Conservation (phyloP, 805 yeast genomes). For the Suhomyces faveliae region DNA sequence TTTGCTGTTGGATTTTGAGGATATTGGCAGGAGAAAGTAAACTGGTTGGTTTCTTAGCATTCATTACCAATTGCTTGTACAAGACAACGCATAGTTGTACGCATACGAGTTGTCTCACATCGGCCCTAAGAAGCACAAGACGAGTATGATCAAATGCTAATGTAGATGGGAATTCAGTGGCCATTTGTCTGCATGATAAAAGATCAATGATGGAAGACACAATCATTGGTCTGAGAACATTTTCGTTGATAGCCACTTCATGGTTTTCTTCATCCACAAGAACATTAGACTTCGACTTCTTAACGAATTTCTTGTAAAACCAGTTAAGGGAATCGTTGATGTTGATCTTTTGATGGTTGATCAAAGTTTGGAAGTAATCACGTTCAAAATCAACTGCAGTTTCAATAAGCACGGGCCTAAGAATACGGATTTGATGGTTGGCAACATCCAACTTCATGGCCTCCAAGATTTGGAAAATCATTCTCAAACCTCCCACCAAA, state of each 20-base stretch:
- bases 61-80: constrained; percentile 61
- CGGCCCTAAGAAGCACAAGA: constrained; percentile 74
- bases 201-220: constrained; percentile 58
- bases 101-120: constrained; percentile 81
- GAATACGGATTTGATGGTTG: constrained; percentile 84
- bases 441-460: constrained; percentile 96
- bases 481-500: constrained; percentile 73
- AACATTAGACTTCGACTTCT: constrained; percentile 11
- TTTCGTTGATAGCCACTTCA: constrained; percentile 14
- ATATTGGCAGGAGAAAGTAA: constrained; percentile 37
- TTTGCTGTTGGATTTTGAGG: constrained; percentile 60
- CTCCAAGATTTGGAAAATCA: constrained; percentile 79
- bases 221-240: constrained; percentile 36
- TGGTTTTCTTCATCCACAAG: constrained; percentile 12
- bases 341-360: constrained; percentile 56
- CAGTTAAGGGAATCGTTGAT: constrained; percentile 62
- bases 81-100: constrained; percentile 69
- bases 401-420: constrained; percentile 80
- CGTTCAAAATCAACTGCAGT: constrained; percentile 88
- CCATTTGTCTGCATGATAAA: constrained; percentile 77
- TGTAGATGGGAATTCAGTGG: constrained; percentile 77
- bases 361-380: constrained; percentile 66
- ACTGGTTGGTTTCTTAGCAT: constrained; percentile 15
- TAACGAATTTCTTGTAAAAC: constrained; percentile 47
- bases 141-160: constrained; percentile 83